Evolutionary conservation across 768 basidiomycete species (phyloP), one percentile per base, ranked within the genome.

Genomic region (Piloderma croceum): DNA sequence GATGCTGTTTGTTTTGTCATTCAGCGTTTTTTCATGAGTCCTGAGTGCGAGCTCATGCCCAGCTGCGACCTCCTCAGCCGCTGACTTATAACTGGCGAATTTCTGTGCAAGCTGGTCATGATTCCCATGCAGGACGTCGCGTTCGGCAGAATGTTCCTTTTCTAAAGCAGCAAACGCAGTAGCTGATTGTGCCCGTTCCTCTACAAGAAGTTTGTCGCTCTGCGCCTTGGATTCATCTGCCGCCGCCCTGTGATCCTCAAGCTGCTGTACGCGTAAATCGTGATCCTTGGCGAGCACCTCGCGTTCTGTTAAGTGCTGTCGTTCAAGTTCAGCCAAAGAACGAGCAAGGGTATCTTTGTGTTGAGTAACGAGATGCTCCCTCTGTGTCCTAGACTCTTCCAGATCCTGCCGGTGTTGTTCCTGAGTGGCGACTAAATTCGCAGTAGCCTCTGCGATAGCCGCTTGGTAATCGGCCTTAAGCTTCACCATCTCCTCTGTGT

Each of bases 221-320:
- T 49, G 41, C 15, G 44, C 46, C 20, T 49, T 50, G 24, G 45
- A 38, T 6, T 64, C 58, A 38, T 60, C 59, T 21, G 61, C 53
- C 11, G 63, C 59, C 6, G 61, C 50, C 53, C 79, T 83, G 55
- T 78, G 64, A 7, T 74, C 65, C 49, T 81, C 76, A 11, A 88
- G 59, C 54, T 90, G 81, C 45, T 78, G 48, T 19, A 42, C 33
- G 9, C 73, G 60, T 22, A 57, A 38, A 31, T 62, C 62, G 42
- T 59, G 63, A 31, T 65, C 63, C 43, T 57, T 60, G 20, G 55
- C 48, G 22, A 70, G 52, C 17, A 59, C 59, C 43, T 70, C 70
- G 13, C 68, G 63, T 38, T 79, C 77, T 31, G 70, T 62, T 18
- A 64, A 53, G 34, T 82, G 76, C 33, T 69, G 65, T 21, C 51